Percentiles rank a stretch among this genome's conserved stretches.
phyloP scores from a whole-genome alignment of 2,329 filamentous ascomycete genomes.

The Colletotrichum navitas region DNA sequence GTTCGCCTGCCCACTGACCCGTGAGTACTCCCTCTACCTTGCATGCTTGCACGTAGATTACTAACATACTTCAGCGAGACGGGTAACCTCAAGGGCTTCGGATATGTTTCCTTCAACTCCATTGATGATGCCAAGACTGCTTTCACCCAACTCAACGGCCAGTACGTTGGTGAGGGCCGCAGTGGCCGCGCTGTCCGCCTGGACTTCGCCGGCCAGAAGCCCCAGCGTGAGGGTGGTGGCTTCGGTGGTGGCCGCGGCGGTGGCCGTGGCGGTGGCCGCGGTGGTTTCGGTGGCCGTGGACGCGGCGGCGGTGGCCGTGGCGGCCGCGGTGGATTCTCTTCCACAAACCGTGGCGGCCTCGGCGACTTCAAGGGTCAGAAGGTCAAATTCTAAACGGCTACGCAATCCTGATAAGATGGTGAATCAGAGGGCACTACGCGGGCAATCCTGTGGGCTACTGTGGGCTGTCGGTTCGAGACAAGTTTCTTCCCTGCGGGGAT shows the following conservation, averaged over 20 bases:
- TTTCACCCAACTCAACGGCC: conserved; percentile 77
- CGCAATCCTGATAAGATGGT: conserved; percentile 52
- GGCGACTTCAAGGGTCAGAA: conserved; percentile 77
- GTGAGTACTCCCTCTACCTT: conserved; percentile 57
- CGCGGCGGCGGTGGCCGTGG: conserved; percentile 63
- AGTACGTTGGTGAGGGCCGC: conserved; percentile 72
- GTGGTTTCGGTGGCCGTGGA: conserved; percentile 65
- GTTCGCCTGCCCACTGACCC: conserved; percentile 90
- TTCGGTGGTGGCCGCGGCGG: conserved; percentile 57
- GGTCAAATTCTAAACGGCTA: conserved; percentile 71
- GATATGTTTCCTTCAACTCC: conserved; percentile 86
- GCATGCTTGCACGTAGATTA: not conserved
- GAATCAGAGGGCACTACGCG: conserved; percentile 60
- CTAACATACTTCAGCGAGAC: conserved; percentile 69
- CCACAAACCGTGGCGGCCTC: conserved; percentile 55
- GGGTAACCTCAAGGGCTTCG: conserved; percentile 90
- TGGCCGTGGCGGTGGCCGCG: conserved; percentile 65
- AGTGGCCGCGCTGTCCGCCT: conserved; percentile 82
- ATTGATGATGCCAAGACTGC: conserved; percentile 86
- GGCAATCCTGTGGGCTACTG: conserved; percentile 63
- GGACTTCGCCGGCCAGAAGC: conserved; percentile 81
- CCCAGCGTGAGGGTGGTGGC: conserved; percentile 63
- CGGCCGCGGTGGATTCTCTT: conserved; percentile 65
- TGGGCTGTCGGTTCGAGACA: conserved; percentile 69
- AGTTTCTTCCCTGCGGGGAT: conserved; percentile 51